Evolutionary conservation across 2,329 filamentous ascomycete genomes (phyloP).

Genomic region (Fusarium nodosum): DNA sequence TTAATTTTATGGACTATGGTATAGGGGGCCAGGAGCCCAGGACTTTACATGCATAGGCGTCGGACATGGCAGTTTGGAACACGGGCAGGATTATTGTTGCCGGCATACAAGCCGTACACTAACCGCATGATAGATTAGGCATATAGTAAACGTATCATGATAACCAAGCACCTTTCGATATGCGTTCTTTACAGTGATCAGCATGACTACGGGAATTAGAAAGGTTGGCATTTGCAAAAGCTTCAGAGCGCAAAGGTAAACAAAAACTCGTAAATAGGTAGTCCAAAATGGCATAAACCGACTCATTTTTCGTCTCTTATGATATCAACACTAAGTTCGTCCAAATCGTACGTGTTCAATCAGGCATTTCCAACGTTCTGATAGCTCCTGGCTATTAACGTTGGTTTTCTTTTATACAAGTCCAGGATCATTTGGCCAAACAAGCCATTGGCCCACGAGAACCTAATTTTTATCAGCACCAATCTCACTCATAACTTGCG

Average conservation of each 20-base stretch:
- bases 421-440: slow-evolving; percentile 87
- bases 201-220: background rate
- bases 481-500: background rate
- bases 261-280: no score
- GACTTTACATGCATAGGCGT: slow-evolving; percentile 40
- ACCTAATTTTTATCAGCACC: slow-evolving; percentile 67
- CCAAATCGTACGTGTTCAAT: background rate
- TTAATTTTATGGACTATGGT: background rate
- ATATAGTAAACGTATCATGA: slow-evolving; percentile 6
- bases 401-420: slow-evolving; percentile 78
- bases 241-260: background rate
- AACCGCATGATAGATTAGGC: background rate
- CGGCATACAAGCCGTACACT: background rate
- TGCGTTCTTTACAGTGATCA: background rate
- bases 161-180: background rate
- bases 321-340: no score
- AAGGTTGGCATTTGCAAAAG: background rate
- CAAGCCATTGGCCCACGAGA: slow-evolving; percentile 90
- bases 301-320: background rate
- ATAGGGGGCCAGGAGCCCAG: slow-evolving; percentile 1
- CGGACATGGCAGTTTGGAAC: slow-evolving; percentile 22
- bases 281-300: background rate
- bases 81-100: background rate
- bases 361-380: slow-evolving; percentile 50
- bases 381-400: slow-evolving; percentile 68